These are phyloP conservation scores for Kodamaea derodonti DNA, from an alignment of 1,139 yeast species.

Conservation along the genomic window DNA sequence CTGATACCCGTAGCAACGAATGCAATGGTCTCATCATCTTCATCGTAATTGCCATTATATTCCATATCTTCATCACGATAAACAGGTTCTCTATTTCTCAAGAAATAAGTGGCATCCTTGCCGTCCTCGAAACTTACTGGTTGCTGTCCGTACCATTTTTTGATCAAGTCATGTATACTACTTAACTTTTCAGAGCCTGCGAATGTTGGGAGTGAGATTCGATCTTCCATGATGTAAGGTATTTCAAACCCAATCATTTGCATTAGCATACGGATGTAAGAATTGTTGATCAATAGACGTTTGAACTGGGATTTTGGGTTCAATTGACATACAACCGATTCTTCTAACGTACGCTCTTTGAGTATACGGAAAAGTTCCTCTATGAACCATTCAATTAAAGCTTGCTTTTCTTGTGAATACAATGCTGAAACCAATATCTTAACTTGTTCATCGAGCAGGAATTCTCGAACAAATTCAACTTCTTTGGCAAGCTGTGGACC, in stretches of 20 bases:
- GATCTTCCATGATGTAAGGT: slow-evolving; percentile 33
- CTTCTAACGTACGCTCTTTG: slow-evolving; percentile 18
- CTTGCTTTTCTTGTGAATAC: slow-evolving; percentile 40
- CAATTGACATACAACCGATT: slow-evolving; percentile 11
- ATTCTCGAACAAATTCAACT: slow-evolving; percentile 36
- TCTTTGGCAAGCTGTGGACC: slow-evolving; percentile 29
- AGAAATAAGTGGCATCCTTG: slow-evolving; percentile 34
- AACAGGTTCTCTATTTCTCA: slow-evolving; percentile 24
- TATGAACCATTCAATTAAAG: slow-evolving; percentile 41
- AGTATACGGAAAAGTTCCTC: slow-evolving; percentile 33
- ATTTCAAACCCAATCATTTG: slow-evolving; percentile 33
- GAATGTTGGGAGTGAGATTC: slow-evolving; percentile 24
- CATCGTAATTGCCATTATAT: slow-evolving; percentile 15
- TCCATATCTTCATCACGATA: slow-evolving; percentile 9
- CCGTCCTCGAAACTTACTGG: slow-evolving; percentile 41
- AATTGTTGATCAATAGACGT: slow-evolving; percentile 33
- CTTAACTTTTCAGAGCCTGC: slow-evolving; percentile 18
- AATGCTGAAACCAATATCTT: slow-evolving; percentile 49
- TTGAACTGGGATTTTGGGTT: slow-evolving; percentile 17
- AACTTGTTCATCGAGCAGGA: slow-evolving; percentile 32
- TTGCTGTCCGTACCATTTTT: slow-evolving; percentile 30
- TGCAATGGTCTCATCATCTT: slow-evolving; percentile 30
- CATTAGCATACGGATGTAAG: slow-evolving; percentile 32
- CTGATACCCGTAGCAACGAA: slow-evolving; percentile 28
- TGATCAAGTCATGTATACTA: slow-evolving; percentile 22